Conservation (phyloP, 176 grass and related monocot species). For the Panicum miliaceum region DNA sequence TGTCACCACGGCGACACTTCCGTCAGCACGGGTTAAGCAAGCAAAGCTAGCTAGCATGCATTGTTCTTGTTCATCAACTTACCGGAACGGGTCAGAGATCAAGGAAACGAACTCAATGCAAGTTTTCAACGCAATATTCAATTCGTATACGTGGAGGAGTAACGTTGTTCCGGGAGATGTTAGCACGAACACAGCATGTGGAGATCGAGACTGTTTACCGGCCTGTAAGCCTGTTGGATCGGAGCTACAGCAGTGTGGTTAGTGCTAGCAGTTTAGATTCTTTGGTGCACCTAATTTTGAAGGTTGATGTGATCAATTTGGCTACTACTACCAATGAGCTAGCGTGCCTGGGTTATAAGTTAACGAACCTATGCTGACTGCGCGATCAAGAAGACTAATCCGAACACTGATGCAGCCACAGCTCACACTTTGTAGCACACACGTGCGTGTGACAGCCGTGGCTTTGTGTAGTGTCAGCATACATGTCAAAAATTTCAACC, state of each 20-base stretch:
- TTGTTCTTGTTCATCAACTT: background rate
- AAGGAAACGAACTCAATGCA: background rate
- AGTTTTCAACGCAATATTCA: background rate
- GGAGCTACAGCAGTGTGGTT: background rate
- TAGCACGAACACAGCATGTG: too few relatives aligned
- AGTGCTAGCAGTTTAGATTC: background rate
- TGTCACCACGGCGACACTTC: background rate
- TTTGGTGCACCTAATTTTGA: background rate
- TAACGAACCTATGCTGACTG: background rate
- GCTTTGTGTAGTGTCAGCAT: too few relatives aligned
- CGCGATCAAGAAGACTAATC: background rate
- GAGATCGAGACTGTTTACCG: background rate
- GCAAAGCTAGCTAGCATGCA: background rate
- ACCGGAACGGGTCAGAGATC: background rate
- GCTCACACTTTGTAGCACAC: background rate
- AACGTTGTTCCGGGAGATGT: background rate
- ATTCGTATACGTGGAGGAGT: background rate
- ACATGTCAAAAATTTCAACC: background rate
- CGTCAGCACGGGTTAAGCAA: background rate
- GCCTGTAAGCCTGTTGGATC: background rate
- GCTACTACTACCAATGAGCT: too few relatives aligned
- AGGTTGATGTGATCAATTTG: constrained; percentile 20
- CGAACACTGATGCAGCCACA: background rate
- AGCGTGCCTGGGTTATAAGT: background rate
- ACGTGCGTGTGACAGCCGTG: background rate